Percentiles rank a stretch among this genome's conserved stretches.
phyloP scores from a whole-genome alignment of 768 basidiomycete species.

The Lactarius trivialis region DNA sequence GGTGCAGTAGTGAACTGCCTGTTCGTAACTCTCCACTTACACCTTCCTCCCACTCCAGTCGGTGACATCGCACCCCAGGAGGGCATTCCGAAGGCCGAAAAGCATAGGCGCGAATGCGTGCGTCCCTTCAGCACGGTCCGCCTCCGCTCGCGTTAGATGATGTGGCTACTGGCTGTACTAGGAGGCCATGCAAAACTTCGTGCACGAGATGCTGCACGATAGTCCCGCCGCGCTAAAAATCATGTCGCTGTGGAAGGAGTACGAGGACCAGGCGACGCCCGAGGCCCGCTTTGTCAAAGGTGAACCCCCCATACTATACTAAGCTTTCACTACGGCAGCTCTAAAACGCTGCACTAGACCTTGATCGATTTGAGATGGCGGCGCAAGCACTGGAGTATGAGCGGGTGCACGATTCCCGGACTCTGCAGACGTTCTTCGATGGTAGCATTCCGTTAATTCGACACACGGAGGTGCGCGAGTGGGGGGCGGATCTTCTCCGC shows the following conservation, averaged over 20 bases:
- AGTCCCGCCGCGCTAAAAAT: constrained; percentile 64
- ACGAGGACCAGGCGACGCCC: constrained; percentile 63
- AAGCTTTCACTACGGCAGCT: background rate
- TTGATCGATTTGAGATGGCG: constrained; percentile 86
- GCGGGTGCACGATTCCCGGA: constrained; percentile 37
- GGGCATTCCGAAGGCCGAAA: constrained; percentile 76
- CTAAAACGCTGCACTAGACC: constrained; percentile 40
- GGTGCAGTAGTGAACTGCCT: constrained; percentile 35
- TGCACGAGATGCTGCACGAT: constrained; percentile 81
- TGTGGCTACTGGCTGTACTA: constrained; percentile 27
- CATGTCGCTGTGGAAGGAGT: constrained; percentile 75
- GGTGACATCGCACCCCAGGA: constrained; percentile 93
- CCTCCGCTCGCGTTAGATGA: background rate
- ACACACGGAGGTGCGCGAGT: constrained; percentile 65
- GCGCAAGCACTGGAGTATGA: constrained; percentile 80
- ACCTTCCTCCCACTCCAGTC: constrained; percentile 39
- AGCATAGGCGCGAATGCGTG: constrained; percentile 68
- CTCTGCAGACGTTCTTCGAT: constrained; percentile 74
- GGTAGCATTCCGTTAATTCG: constrained; percentile 65
- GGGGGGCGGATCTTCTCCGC: constrained; percentile 53
- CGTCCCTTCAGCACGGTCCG: constrained; percentile 19
- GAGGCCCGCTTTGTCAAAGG: constrained; percentile 90
- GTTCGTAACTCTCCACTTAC: background rate
- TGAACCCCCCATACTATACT: constrained; percentile 23
- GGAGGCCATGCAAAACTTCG: constrained; percentile 89